Evolutionary conservation across 495 filamentous ascomycete species (phyloP), one percentile per base, ranked within the genome.

Genomic region (Podospora didyma): DNA sequence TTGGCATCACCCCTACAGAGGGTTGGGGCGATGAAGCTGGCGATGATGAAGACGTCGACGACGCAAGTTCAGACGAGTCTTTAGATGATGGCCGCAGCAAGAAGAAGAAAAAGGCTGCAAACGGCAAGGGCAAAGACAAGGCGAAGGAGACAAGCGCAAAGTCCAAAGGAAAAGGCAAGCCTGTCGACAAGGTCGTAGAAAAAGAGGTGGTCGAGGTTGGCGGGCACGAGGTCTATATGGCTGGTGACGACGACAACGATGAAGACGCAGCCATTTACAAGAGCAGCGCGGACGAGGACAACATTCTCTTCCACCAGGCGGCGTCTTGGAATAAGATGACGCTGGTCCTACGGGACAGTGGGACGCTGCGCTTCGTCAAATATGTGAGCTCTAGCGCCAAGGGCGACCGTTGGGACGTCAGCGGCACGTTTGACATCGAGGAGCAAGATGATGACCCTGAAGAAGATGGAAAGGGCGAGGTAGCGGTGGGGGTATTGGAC

Each of bases 361-460:
- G 89, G 7, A 86, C 88, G 7, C 79, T 98, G 64, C 83, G 87
- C 73, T 97, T 97, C 68, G 91, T 97, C 65, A 99, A 97, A 79
- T 99, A 96, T 70, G 89, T 97, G 37, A 92, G 88, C 75, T 77
- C 75, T 16, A 79, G 73, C 31, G 93, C 94, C 3, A 82, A 82
- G 65, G 93, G 94, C 16, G 95, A 97, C 72, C 80, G 94, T 37
- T 99, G 93, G 92, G 94, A 99, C 76, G 73, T 97, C 26, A 82
- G 80, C 37, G 95, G 85, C 2, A 85, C 74, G 17, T 87, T 80
- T 67, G 81, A 80, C 53, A 84, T 89, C 23, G 73, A 72, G n/a
- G 73, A 71, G 14, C 75, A 75, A 14, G 75, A 69, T 14, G 70
- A 62, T 3, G 75, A 66, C 20, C 65, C 63, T 0, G 68, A 61